Base-by-base conservation (phyloP, 768 basidiomycete species). In the Tulasnella sp. region DNA sequence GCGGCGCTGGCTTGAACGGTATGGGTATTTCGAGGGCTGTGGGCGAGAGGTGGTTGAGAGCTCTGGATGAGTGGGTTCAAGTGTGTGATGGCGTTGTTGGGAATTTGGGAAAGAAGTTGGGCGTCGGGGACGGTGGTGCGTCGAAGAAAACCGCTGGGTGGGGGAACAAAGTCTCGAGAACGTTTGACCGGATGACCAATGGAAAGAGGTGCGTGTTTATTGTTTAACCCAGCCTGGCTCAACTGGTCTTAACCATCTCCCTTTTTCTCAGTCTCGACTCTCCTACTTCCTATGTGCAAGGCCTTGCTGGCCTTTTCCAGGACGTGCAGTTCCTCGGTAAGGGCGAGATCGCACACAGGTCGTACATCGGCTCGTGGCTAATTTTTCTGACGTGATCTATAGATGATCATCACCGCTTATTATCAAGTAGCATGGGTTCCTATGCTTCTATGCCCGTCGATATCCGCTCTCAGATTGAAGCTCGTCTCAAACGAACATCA, bases 71-170 rank as follows among this genome's bases (percentile, higher is more conserved):
- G 34, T 95, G 94, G 84, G 92, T 91, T 21, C 87, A 86, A 24
- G 89, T 93, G 52, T 95, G 94, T 83, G 94, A 95, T 82, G 91
- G 90, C 56, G 91, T 96, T 48, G 93, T 93, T 58, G 89, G 90
- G 68, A 92, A 91, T 84, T 93, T 96, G 84, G 93, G 93, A 79
- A 95, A 93, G 87, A 96, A 97, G 85, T 87, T 97, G 34, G 93
- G 94, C 16, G 92, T 94, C 72, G 94, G 95, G 31, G 96, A 96
- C 85, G 93, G 94, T 24, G 93, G 96, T 82, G 91, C 92, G 8
- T 88, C 91, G 40, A 94, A 93, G 88, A 96, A 95, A 86, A 91
- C 89, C 79, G 90, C 85, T 71, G 89, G 89, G 44, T 94, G 92
- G 93, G 89, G 92, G 62, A 90, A 90, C 82, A 92, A 91, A 84